These are phyloP conservation scores for Aulographum hederae DNA, from an alignment of 2,329 filamentous ascomycete genomes.

Conservation along the genomic window DNA sequence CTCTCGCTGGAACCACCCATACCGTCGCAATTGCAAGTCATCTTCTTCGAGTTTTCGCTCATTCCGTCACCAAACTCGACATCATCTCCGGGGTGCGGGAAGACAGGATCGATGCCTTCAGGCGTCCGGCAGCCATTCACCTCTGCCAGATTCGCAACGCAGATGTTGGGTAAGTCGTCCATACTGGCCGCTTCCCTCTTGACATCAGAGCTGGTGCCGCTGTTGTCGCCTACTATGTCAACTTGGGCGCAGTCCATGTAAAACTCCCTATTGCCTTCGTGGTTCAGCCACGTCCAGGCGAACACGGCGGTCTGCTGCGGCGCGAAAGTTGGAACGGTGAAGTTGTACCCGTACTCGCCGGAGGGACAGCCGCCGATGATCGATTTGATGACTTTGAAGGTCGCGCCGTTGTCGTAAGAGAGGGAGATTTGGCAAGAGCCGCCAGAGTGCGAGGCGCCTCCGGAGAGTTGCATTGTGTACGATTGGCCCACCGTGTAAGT, in stretches of 20 bases:
- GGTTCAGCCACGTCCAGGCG: constrained; percentile 59
- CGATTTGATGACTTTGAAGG: constrained; percentile 52
- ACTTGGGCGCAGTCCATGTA: constrained; percentile 75
- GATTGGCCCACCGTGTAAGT: constrained; percentile 42
- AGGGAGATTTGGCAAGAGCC: constrained; percentile 63
- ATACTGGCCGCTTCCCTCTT: too few species aligned
- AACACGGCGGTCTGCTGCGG: constrained; percentile 44
- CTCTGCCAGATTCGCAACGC: constrained; percentile 22
- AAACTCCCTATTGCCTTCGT: constrained; percentile 61
- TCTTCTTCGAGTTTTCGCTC: background rate
- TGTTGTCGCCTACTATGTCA: constrained; percentile 28
- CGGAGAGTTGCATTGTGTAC: constrained; percentile 46
- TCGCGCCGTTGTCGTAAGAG: constrained; percentile 51
- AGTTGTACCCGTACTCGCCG: constrained; percentile 34
- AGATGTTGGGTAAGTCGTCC: constrained; percentile 20
- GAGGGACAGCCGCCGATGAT: constrained; percentile 41
- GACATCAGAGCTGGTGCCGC: constrained; percentile 10
- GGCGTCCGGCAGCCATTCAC: constrained; percentile 21
- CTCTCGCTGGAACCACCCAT: too few species aligned
- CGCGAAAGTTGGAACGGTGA: constrained; percentile 46
- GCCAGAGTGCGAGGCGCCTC: constrained; percentile 43
- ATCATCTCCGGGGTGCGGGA: constrained; percentile 21
- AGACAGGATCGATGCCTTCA: constrained; percentile 20
- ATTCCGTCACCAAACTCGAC: constrained; percentile 18
- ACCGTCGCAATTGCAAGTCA: background rate